Base-by-base conservation (phyloP, 2,329 filamentous ascomycete species). In the Aspergillus sclerotialis region DNA sequence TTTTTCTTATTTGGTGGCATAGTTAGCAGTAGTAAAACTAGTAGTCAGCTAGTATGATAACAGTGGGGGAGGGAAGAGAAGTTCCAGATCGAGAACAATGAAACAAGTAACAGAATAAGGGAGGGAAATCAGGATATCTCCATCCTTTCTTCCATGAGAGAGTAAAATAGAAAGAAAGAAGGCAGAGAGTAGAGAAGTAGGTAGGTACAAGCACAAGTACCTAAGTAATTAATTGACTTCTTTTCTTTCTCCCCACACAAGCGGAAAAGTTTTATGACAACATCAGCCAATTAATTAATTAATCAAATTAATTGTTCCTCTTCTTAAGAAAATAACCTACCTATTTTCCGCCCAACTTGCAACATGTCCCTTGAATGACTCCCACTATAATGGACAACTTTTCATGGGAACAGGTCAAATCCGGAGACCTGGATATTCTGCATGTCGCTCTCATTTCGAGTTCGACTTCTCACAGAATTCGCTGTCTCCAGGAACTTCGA, bases 1-100 rank as follows among this genome's bases (percentile, higher is more conserved):
- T 95, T 94, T 68, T 94, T 94, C 64, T 86, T 84, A 42, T 85
- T 68, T 10, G 65, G 56, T 25, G 83, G 82, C 84, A 90, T 90
- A 31, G 23, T 19, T 27, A 21, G 24, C 14, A 28, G 15, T 34
- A n/a, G n/a, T n/a, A n/a, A 23, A 10, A 31, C 24, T 45, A 35
- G n/a, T 16, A 24, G 29, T 23, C n/a, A 32, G 15, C 13, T 14
- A 32, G 15, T 14, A 13, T 13, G 19, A 32, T 13, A 15, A 12
- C 18, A 12, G 9, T 12, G 13, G 52, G 45, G 9, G 13, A 34
- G 14, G 9, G 16, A 33, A 24, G 15, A 11, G 27, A 16, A 11
- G 13, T 12, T 19, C 9, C 16, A 15, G 19, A 23, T 6, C 6
- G 19, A 23, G 19, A 23, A 10, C n/a, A n/a, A n/a, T n/a, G n/a